A percentile compares a stretch with the other conserved stretches of the same genome.
Evolutionary conservation across 2,329 filamentous ascomycete species (phyloP).

Genomic region (Incumbomyces lentus): DNA sequence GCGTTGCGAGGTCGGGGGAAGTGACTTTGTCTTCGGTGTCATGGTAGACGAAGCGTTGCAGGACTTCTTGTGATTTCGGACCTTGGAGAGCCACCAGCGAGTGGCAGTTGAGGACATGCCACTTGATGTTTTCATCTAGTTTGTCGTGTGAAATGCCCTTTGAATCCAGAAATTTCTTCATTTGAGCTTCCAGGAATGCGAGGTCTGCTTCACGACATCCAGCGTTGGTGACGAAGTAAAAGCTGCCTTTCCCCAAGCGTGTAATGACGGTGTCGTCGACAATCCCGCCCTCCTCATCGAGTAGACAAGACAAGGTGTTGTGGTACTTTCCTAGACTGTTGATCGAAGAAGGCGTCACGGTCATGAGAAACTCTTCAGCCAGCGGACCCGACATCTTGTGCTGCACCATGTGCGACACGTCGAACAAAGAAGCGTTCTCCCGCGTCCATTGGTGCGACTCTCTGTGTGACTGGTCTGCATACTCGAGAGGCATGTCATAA

Average conservation of each 20-base stretch:
- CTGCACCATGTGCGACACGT: constrained; percentile 93
- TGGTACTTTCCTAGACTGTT: constrained; percentile 53
- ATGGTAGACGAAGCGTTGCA: constrained; percentile 52
- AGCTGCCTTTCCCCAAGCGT: constrained; percentile 59
- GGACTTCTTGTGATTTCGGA: constrained; percentile 60
- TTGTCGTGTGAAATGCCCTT: constrained; percentile 28
- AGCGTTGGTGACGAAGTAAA: constrained; percentile 93
- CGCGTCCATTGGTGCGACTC: constrained; percentile 88
- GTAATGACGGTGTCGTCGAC: constrained; percentile 92
- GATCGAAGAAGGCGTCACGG: constrained; percentile 68
- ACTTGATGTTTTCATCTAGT: constrained; percentile 46
- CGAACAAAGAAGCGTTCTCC: constrained; percentile 78
- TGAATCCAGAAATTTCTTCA: constrained; percentile 49
- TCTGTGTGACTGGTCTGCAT: constrained; percentile 62
- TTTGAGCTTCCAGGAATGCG: constrained; percentile 61
- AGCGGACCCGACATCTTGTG: constrained; percentile 74
- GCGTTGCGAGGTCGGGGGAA: constrained; percentile 44
- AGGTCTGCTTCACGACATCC: constrained; percentile 83
- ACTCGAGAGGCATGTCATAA: constrained; percentile 87
- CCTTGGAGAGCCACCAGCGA: constrained; percentile 87
- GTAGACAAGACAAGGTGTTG: constrained; percentile 73
- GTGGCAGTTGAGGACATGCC: constrained; percentile 60
- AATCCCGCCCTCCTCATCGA: constrained; percentile 81
- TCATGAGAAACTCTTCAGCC: constrained; percentile 70
- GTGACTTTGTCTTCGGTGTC: constrained; percentile 25